These are phyloP conservation scores for Sphagnum fallax DNA, from an alignment of 228 moss, liverwort and hornwort species.

Conservation along the genomic window DNA sequence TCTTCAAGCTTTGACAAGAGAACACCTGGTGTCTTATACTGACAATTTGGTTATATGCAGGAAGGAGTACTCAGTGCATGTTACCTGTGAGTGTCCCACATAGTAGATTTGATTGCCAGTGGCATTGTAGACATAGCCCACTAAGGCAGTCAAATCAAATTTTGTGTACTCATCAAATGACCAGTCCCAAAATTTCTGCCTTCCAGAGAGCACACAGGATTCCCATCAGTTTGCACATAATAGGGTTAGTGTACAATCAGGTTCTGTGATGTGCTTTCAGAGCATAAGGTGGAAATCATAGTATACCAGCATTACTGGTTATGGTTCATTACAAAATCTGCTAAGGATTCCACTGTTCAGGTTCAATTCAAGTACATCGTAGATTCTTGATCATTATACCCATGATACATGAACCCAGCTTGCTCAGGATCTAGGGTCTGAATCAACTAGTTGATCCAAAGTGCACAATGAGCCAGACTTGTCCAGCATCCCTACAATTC, in stretches of 20 bases:
- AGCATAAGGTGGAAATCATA: no score
- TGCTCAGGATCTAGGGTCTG: no score
- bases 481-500: no score
- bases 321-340: no score
- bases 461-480: no score
- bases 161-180: conserved; percentile 24
- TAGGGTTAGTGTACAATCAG: no score
- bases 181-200: conserved; percentile 40
- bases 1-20: not conserved
- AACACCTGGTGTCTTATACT: not conserved
- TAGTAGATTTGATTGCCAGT: conserved; percentile 26
- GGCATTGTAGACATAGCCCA: conserved; percentile 14
- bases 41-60: not conserved
- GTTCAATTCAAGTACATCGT: not conserved
- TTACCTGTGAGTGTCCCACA: conserved; percentile 47
- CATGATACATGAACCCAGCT: no score
- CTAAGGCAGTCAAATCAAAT: conserved; percentile 25
- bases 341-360: no score
- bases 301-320: no score
- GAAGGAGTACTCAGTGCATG: not conserved
- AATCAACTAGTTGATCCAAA: no score
- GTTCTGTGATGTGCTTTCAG: no score
- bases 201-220: not conserved
- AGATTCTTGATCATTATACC: no score
- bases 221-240: not conserved